These are phyloP conservation scores for Madurella fahalii DNA, from an alignment of 2,329 filamentous ascomycete genomes.

Conservation along the genomic window DNA sequence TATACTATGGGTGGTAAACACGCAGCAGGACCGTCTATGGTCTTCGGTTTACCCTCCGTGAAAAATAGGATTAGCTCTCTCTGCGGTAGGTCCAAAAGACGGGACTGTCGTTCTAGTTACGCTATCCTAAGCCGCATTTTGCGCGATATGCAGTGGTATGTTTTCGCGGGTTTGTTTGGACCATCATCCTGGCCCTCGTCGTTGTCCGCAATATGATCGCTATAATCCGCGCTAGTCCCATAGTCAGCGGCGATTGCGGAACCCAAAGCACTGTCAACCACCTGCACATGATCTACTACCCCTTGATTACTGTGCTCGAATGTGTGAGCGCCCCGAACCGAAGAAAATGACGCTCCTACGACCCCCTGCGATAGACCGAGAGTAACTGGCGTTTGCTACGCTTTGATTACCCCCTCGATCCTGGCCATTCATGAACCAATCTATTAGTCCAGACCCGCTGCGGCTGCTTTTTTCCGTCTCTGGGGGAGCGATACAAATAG, in stretches of 20 bases:
- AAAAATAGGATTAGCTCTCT: not conserved
- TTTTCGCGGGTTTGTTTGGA: slow-evolving; percentile 54
- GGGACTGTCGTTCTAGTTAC: slow-evolving; percentile 47
- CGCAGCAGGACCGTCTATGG: not conserved
- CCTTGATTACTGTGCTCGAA: slow-evolving; percentile 39
- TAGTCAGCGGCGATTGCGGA: slow-evolving; percentile 25
- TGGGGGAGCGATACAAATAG: too few relatives aligned
- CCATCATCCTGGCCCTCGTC: slow-evolving; percentile 50
- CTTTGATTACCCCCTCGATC: too few relatives aligned
- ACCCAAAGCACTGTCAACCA: slow-evolving; percentile 34
- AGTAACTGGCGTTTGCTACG: too few relatives aligned
- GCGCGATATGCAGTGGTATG: slow-evolving; percentile 36
- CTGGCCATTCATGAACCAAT: too few relatives aligned
- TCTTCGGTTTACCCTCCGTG: not conserved
- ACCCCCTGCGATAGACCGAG: too few relatives aligned
- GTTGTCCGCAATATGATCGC: slow-evolving; percentile 44
- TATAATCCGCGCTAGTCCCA: slow-evolving; percentile 27
- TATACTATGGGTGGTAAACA: slow-evolving; percentile 37
- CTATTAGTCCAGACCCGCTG: too few relatives aligned
- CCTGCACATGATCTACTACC: slow-evolving; percentile 41
- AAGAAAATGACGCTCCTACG: too few relatives aligned
- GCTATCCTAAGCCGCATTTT: slow-evolving; percentile 50
- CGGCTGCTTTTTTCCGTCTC: too few relatives aligned
- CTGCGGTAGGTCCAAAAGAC: slow-evolving; percentile 40
- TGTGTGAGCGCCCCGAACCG: slow-evolving; percentile 37